Base-by-base conservation (phyloP, 2,329 filamentous ascomycete genomes). In the Curvularia spicifera region DNA sequence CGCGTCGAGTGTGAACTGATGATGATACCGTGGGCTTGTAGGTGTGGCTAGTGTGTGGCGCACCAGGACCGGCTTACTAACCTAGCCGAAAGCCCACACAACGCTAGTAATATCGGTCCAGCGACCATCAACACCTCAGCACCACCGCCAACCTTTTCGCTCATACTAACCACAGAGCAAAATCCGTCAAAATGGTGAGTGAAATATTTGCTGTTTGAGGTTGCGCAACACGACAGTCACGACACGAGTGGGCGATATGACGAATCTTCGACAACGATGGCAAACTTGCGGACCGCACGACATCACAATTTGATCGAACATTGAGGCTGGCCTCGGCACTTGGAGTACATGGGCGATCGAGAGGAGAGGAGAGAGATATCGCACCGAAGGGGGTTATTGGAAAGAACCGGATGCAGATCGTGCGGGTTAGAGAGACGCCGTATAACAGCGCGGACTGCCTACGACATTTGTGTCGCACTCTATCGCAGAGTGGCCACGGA, bases 151-250 rank as follows among this genome's bases (percentile, higher is more conserved):
- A 71, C 63, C 62, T 69, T 67, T 68, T 72, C 71, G 69, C 69
- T 69, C 66, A 67, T 66, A 70, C 68, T 71, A 71, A 71, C 68
- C 65, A 73, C 69, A 72, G 70, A 58, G 64, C 69, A 69, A 70
- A 75, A 73, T 73, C 72, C 71, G 73, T 73, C 74, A 78, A 74
- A 69, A 78, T 78, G 75, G 75, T 78, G 67, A 77, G 75, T 72
- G 46, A 46, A 33, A 15, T 55, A 39, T 46, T 29, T 47, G 31
- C 10, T 33, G 26, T 43, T 51, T 49, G 47, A 39, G 31, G 42
- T 44, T 51, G 22, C 47, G 49, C 53, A 50, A 33, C 51, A 52
- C 61, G 50, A 61, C 58, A 58, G 57, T 52, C 68, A 70, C 69
- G 68, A 71, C 58, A 66, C 69, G 71, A 69, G 64, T 65, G 70